Base-by-base conservation (phyloP, 2,329 filamentous ascomycete genomes). In the Cladophialophora chaetospira region DNA sequence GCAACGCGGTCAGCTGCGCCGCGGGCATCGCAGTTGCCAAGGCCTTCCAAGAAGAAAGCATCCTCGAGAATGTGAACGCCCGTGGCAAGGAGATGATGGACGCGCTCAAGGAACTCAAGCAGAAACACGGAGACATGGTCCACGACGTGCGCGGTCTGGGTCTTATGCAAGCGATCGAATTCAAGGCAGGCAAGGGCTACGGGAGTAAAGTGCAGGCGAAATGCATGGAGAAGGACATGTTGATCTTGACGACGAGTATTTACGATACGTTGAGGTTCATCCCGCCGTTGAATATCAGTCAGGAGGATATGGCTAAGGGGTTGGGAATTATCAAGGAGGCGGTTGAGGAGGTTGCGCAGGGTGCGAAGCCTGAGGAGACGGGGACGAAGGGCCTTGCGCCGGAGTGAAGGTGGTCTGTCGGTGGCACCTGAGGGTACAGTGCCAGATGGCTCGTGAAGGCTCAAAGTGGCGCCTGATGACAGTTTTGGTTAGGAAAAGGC, bases 231-330 rank as follows among this genome's bases (percentile, higher is more conserved):
- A 70, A 69, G 58, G 69, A 68, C 47, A 69, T 75, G 71, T 51
- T 75, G 60, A 66, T 73, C 6, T 63, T 75, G 38, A 74, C 71
- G 8, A 75, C 72, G 11, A 70, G 67, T 11, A 73, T 75, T 52
- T 73, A 74, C 61, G 72, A 74, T 55, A 74, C 71, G 1, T 54
- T 75, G 31, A 62, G 72, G 35, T 73, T 75, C 52, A 74, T 74
- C 28, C 71, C 72, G 6, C 69, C 72, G 11, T 62, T 74, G 53
- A 75, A 73, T 60, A 72, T 74, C 43, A 68, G 67, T 5, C 67
- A 71, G 63, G 68, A 69, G 54, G 72, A 74, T 53, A 72, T 73
- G 71, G 68, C 64, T 2, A 65, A 71, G 46, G 72, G 70, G 25
- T 68, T 67, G 53, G 60, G 64, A 36, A 73, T 74, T 49, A 64